Base-by-base conservation (phyloP, 192 early-diverging fungal genomes). In the Gryganskiella cystojenkinii region DNA sequence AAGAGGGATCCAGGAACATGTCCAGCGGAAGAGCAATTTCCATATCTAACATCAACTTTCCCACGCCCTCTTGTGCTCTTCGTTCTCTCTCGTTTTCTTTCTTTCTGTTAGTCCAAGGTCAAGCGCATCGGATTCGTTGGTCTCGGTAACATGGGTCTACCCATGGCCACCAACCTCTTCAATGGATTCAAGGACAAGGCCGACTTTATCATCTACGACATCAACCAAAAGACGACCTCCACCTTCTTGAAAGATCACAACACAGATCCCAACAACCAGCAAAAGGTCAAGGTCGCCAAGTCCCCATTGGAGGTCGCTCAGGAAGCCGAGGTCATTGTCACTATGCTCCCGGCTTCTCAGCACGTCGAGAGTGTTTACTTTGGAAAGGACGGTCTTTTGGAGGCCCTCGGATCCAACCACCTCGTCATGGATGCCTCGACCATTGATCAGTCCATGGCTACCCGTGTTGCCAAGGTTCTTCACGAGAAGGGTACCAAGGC, bases 391-490 rank as follows among this genome's bases (percentile, higher is more conserved):
- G 91, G 94, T 20, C 64, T 95, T 7, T 20, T 91, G 43, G 53
- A 86, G 24, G 88, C 82, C 0, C n/a, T 92, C 15, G 65, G 66
- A n/a, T 46, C 69, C 10, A 61, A 81, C 22, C 75, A 83, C 45
- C 63, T 92, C 49, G 85, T 95, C 24, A 90, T 98, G 54, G 98
- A 99, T 80, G 95, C 91, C 20, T 94, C 92, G 63, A 98, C 98
- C 10, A 97, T 99, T 61, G 96, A 98, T 73, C 90, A 93, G 25
- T 80, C 81, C 24, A 92, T 94, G 25, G 88, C 93, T 2, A 86
- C 83, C 22, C 84, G 88, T n/a, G 90, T 98, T 2, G 90, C 92
- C 8, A 78, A 83, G 35, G 66, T 81, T 10, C 82, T 93, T 34
- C 78, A 82, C 43, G 81, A 83, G 8, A 89, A 90, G 37, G 90